Evolutionary conservation across 2,329 filamentous ascomycete genomes (phyloP).

Genomic region (Cytospora piceae): DNA sequence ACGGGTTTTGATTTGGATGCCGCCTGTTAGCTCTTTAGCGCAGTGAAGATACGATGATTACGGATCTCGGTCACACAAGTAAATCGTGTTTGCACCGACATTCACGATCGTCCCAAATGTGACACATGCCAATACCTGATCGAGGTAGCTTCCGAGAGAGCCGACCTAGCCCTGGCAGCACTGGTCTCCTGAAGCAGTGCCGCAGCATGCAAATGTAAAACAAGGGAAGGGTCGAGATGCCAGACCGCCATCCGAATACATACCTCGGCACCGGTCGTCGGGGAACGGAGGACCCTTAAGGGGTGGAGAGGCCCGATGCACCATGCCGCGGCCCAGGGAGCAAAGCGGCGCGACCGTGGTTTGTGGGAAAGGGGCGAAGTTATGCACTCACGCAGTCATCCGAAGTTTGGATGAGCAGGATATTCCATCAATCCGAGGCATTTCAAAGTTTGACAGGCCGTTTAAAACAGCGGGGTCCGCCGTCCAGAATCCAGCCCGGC

Average conservation of each 20-base stretch:
- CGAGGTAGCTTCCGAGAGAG: background rate
- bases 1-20: background rate
- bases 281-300: background rate
- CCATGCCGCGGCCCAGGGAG: background rate
- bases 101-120: background rate
- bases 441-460: slow-evolving; percentile 13
- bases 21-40: too few relatives aligned
- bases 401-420: background rate
- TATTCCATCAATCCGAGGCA: background rate
- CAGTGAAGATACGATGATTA: background rate
- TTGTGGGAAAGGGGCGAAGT: background rate
- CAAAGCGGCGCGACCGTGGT: background rate
- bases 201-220: background rate
- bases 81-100: background rate
- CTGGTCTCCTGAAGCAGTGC: background rate
- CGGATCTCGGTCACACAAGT: background rate
- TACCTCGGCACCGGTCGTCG: background rate
- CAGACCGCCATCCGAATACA: slow-evolving; percentile 1
- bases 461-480: slow-evolving; percentile 9
- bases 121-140: background rate
- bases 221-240: background rate
- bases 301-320: background rate
- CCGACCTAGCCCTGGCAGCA: background rate
- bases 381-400: background rate
- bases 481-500: slow-evolving; percentile 14